Conservation (phyloP, 192 early-diverging fungal genomes). For the Backusella sp. region DNA sequence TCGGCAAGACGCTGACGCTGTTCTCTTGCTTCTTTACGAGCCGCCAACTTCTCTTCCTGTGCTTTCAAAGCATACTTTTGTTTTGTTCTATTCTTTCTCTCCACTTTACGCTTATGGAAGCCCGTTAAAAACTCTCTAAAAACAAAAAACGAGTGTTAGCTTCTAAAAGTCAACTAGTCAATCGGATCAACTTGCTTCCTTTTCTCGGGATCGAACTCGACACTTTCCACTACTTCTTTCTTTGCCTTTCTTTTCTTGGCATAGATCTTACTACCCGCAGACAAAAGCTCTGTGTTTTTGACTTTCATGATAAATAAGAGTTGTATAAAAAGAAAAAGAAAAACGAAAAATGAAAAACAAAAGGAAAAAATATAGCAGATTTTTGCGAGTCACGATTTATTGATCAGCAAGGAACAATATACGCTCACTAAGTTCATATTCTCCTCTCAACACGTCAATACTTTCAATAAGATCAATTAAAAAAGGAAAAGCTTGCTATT, state of each 20-base stretch:
- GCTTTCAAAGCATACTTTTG: conserved; percentile 44
- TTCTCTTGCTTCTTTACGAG: conserved; percentile 51
- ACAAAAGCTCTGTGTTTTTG: conserved; percentile 54
- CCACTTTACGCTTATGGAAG: conserved; percentile 76
- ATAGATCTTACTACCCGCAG: conserved; percentile 59
- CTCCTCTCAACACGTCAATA: not conserved
- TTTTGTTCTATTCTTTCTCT: conserved; percentile 61
- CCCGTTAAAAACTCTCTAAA: conserved; percentile 69
- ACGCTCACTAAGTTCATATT: not conserved
- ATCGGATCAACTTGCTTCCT: conserved; percentile 45
- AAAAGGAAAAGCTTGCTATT: not conserved
- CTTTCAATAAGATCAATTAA: not conserved
- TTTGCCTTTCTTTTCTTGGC: conserved; percentile 69
- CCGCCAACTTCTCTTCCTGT: conserved; percentile 55
- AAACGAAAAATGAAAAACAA: not conserved
- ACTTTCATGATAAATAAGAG: not conserved
- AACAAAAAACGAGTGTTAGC: not conserved
- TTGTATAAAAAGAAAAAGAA: not conserved
- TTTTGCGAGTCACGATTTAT: conserved; percentile 1
- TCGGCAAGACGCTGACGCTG: conserved; percentile 48
- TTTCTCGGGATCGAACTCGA: conserved; percentile 63
- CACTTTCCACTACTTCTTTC: conserved; percentile 58
- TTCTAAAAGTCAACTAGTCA: not conserved
- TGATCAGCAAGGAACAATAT: not conserved
- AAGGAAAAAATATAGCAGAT: not conserved